A percentile compares a stretch with the other conserved stretches of the same genome.
Evolutionary conservation across 495 filamentous ascomycete species (phyloP).

Genomic region (Bacidia rubella): DNA sequence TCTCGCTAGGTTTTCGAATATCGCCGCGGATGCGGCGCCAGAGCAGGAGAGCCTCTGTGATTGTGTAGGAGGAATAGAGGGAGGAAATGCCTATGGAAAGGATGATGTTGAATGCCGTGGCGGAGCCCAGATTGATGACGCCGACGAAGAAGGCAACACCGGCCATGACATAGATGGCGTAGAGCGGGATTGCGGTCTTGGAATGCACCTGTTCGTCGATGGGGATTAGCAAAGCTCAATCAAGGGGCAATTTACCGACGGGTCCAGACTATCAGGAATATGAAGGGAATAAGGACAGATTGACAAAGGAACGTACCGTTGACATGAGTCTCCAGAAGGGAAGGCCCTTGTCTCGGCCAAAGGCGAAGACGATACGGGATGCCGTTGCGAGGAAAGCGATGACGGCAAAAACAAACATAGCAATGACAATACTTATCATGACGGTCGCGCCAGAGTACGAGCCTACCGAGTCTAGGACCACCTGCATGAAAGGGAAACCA

Average conservation of each 20-base stretch:
- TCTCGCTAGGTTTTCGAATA: slow-evolving; percentile 21
- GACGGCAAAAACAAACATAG: slow-evolving; percentile 27
- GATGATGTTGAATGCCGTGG: slow-evolving; percentile 27
- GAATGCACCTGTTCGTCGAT: not conserved
- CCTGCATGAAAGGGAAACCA: slow-evolving; percentile 28
- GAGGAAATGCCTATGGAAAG: slow-evolving; percentile 19
- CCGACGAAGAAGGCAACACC: slow-evolving; percentile 41
- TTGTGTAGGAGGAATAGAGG: slow-evolving; percentile 31
- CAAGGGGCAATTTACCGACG: slow-evolving; percentile 1
- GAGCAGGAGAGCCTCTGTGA: slow-evolving; percentile 31
- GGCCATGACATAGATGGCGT: slow-evolving; percentile 42
- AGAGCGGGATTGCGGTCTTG: slow-evolving; percentile 36
- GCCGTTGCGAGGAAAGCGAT: slow-evolving; percentile 34
- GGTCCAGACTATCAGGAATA: slow-evolving; percentile 1
- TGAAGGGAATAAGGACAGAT: not conserved
- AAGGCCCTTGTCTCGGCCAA: slow-evolving; percentile 37
- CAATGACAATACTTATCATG: slow-evolving; percentile 23
- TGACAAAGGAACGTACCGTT: not conserved
- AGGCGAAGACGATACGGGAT: slow-evolving; percentile 42
- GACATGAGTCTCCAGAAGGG: slow-evolving; percentile 29
- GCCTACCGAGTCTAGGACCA: slow-evolving; percentile 23
- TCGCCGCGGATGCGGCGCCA: slow-evolving; percentile 28
- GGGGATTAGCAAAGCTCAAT: not conserved
- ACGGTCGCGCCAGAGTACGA: slow-evolving; percentile 22
- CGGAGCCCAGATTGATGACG: slow-evolving; percentile 42